Evolutionary conservation across 305 asterid species (phyloP).

Genomic region (Fraxinus velutina): DNA sequence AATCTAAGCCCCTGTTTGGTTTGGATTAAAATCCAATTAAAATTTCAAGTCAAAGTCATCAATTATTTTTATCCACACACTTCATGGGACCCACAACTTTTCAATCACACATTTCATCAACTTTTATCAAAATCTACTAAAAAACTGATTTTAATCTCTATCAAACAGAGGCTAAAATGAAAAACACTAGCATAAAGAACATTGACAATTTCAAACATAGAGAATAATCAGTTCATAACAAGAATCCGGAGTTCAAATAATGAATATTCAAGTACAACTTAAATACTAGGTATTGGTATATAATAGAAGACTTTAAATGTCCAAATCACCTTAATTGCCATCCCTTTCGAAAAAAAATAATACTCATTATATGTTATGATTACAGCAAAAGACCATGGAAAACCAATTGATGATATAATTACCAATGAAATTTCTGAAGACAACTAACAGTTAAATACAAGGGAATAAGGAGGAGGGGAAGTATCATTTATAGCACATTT

Average conservation of each 20-base stretch:
- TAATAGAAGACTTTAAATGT: constrained; percentile 13
- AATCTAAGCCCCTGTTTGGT: neutral
- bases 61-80: neutral
- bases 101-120: neutral
- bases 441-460: neutral
- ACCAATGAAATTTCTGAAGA: constrained; percentile 6
- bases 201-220: neutral
- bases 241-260: neutral
- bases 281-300: constrained; percentile 8
- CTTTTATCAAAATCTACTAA: neutral
- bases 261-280: constrained; percentile 10
- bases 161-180: neutral
- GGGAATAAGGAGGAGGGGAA: neutral
- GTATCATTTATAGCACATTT: neutral
- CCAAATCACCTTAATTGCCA: neutral
- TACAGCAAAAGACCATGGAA: constrained; percentile 5
- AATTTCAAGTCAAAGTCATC: neutral
- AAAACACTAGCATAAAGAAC: neutral
- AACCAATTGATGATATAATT: constrained; percentile 7
- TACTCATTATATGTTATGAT: neutral
- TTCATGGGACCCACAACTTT: neutral
- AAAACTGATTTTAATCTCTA: neutral
- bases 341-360: neutral
- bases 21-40: neutral
- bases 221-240: neutral